A percentile compares a stretch with the other conserved stretches of the same genome.
Evolutionary conservation across 2,329 filamentous ascomycete genomes (phyloP).

Genomic region (Aureobasidium sp.): DNA sequence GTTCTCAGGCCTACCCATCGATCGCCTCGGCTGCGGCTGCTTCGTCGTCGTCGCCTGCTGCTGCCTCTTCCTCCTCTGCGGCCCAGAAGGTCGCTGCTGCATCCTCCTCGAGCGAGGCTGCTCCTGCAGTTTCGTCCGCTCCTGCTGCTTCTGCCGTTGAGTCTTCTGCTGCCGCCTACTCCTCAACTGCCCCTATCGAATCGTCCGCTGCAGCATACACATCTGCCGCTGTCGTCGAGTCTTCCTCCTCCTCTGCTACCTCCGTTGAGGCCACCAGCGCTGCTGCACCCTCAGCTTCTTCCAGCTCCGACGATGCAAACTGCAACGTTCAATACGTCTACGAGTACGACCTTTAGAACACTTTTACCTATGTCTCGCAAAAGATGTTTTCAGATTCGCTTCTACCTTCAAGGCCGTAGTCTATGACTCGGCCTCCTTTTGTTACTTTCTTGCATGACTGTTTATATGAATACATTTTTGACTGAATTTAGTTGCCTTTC

Average conservation of each 20-base stretch:
- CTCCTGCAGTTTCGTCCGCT: neutral
- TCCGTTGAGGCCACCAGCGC: neutral
- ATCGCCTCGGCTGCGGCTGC: neutral
- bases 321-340: conserved; percentile 22
- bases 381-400: neutral
- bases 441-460: too few species aligned
- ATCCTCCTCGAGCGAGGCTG: conserved; percentile 11
- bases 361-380: neutral
- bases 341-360: conserved; percentile 17
- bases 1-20: conserved; percentile 15
- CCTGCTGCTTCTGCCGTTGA: neutral
- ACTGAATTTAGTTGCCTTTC: too few species aligned
- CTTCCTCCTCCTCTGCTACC: neutral
- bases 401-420: neutral
- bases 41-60: conserved; percentile 1
- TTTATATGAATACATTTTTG: too few species aligned
- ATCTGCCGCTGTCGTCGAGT: neutral
- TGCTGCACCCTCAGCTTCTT: neutral
- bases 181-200: neutral
- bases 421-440: too few species aligned
- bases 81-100: neutral
- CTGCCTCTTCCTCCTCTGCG: conserved; percentile 16
- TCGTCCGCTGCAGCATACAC: neutral
- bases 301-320: neutral
- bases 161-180: neutral